Conservation (phyloP, 2,329 filamentous ascomycete species). For the Zymoseptoria passerinii region DNA sequence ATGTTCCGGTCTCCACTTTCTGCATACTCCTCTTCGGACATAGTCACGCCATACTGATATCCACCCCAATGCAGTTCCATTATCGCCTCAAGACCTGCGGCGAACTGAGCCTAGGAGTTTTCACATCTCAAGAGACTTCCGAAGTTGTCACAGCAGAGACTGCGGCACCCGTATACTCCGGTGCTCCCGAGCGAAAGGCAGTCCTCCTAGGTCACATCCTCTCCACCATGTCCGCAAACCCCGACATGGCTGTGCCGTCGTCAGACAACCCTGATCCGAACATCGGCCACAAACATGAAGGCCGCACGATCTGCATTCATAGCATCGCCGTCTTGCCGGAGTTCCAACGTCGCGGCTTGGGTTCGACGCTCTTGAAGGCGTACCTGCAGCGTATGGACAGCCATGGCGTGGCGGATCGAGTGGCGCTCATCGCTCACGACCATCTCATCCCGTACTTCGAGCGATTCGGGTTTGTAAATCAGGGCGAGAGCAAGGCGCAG, state of each 20-base stretch:
- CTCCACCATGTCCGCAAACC: slow-evolving; percentile 58
- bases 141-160: slow-evolving; percentile 49
- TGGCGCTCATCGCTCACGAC: slow-evolving; percentile 70
- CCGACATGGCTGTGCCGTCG: slow-evolving; percentile 63
- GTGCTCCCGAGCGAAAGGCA: slow-evolving; percentile 49
- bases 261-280: slow-evolving; percentile 33
- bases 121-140: slow-evolving; percentile 53
- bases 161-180: slow-evolving; percentile 52
- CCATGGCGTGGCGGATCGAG: slow-evolving; percentile 59
- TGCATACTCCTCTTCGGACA: slow-evolving; percentile 11
- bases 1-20: slow-evolving; percentile 5
- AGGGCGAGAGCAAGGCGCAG: slow-evolving; percentile 58
- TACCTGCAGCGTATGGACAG: slow-evolving; percentile 71
- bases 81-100: slow-evolving; percentile 69
- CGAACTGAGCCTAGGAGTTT: slow-evolving; percentile 71
- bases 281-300: slow-evolving; percentile 64
- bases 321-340: slow-evolving; percentile 71
- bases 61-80: slow-evolving; percentile 49
- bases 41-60: slow-evolving; percentile 6
- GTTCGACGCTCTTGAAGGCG: slow-evolving; percentile 62
- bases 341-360: slow-evolving; percentile 66
- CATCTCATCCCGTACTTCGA: slow-evolving; percentile 67
- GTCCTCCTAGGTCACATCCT: slow-evolving; percentile 72
- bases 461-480: slow-evolving; percentile 61
- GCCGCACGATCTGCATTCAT: slow-evolving; percentile 71